phyloP scores from a whole-genome alignment of 768 basidiomycete genomes.

The Hypsizygus marmoreus region DNA sequence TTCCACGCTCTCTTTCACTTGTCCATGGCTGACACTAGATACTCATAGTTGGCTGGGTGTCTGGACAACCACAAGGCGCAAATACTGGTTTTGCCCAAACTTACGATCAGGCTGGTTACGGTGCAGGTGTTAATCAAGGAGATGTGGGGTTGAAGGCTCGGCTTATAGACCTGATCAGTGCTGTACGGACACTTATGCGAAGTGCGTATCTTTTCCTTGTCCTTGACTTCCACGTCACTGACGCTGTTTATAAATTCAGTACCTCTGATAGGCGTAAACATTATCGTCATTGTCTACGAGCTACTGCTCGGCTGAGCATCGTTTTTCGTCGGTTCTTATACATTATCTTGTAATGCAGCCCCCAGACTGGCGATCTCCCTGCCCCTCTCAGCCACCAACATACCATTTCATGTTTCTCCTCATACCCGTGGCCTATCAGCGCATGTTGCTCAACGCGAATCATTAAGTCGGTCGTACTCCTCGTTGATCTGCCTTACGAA shows the following conservation, averaged over 20 bases:
- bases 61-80: slow-evolving; percentile 58
- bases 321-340: slow-evolving; percentile 3
- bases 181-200: slow-evolving; percentile 95
- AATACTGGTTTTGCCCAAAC: slow-evolving; percentile 63
- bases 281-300: slow-evolving; percentile 86
- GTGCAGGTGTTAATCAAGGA: slow-evolving; percentile 46
- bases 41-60: slow-evolving; percentile 79
- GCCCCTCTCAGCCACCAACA: no score
- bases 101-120: slow-evolving; percentile 68
- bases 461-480: slow-evolving; percentile 70
- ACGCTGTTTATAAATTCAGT: slow-evolving; percentile 48
- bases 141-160: slow-evolving; percentile 82
- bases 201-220: slow-evolving; percentile 59
- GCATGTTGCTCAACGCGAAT: slow-evolving; percentile 3
- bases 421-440: neutral
- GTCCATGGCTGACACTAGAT: slow-evolving; percentile 18
- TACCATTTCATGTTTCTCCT: no score
- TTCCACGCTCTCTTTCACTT: slow-evolving; percentile 2
- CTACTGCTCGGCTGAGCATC: slow-evolving; percentile 57
- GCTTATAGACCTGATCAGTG: slow-evolving; percentile 89
- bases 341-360: no score
- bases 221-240: slow-evolving; percentile 12
- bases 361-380: no score
- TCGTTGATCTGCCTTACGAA: slow-evolving; percentile 78
- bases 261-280: slow-evolving; percentile 87